Evolutionary conservation across 139 green algal genomes (phyloP), one percentile per base, ranked within the genome.

Genomic region (Chlorella sp.): DNA sequence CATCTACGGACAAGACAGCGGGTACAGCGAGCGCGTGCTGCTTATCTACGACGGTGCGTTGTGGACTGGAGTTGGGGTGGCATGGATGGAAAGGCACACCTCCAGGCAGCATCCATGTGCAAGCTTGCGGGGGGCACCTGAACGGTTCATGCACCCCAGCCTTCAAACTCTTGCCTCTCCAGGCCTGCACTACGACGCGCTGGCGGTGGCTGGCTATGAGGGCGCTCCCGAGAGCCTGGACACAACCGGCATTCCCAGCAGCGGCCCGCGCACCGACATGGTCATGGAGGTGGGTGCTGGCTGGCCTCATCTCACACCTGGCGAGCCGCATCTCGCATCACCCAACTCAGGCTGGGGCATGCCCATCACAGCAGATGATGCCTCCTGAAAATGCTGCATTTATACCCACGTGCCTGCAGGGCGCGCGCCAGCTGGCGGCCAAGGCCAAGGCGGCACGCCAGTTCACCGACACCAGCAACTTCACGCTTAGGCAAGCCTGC

Each of bases 391-490:
- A 51, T 51, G 51, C 12, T 21, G 13, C 13, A 15, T 60, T 60
- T 20, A n/a, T 21, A 21, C 11, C 15, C 51, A 60, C 51, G 2
- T 2, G 11, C 51, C 51, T 60, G 51, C 51, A 60, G 51, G 94
- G 81, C 7, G 93, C 93, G 11, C 80, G 82, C 38, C 57, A 87
- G 36, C 83, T 97, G 34, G 89, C 95, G 51, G 80, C 65, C 39
- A 21, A 78, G 47, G 83, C 88, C 13, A 89, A 97, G 62, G 51
- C 85, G 4, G 91, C 90, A 13, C 88, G 93, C 5, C 88, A 94
- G 83, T 97, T 95, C 88, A 97, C 94, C 38, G 91, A 97, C 87
- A 96, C 89, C 17, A 87, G 92, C 30, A 96, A 94, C 86, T 99
- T 99, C 87, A 96, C 94, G 16, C 90, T 99, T 69, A 91, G 96